Conservation (phyloP, 148 eudicot genomes). For the Silene conica region DNA sequence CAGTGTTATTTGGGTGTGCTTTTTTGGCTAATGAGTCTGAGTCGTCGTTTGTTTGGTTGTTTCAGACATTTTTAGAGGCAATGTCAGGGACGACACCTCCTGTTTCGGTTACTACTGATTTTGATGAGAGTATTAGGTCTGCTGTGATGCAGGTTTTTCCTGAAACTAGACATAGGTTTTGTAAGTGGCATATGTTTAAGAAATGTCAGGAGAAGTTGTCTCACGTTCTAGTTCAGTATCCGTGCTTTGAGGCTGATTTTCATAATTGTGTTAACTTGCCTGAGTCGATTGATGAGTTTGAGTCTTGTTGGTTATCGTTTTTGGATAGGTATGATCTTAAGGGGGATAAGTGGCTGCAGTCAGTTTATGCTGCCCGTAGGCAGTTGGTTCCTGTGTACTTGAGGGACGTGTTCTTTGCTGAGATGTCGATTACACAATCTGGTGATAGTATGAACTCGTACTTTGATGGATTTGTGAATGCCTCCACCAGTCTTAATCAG, state of each 20-base stretch:
- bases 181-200: conserved; percentile 57
- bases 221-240: conserved; percentile 35
- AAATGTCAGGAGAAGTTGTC: conserved; percentile 52
- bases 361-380: conserved; percentile 36
- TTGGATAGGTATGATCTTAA: conserved; percentile 40
- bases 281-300: conserved; percentile 50
- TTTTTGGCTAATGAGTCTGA: conserved; percentile 49
- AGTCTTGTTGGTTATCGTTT: conserved; percentile 49
- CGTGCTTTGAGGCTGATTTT: conserved; percentile 47
- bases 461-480: conserved; percentile 62
- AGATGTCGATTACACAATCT: conserved; percentile 46
- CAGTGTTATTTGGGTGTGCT: conserved; percentile 59
- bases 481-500: conserved; percentile 42
- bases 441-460: conserved; percentile 61
- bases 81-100: conserved; percentile 39
- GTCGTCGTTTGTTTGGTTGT: conserved; percentile 48
- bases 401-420: conserved; percentile 52
- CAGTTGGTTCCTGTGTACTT: conserved; percentile 55
- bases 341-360: conserved; percentile 50
- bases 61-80: conserved; percentile 44
- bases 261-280: conserved; percentile 51
- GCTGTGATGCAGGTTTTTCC: conserved; percentile 46
- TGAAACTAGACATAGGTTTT: conserved; percentile 39
- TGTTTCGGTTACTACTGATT: conserved; percentile 50
- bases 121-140: conserved; percentile 40